Conservation (phyloP, 208 protist genomes). For the Trypanosoma avium region DNA sequence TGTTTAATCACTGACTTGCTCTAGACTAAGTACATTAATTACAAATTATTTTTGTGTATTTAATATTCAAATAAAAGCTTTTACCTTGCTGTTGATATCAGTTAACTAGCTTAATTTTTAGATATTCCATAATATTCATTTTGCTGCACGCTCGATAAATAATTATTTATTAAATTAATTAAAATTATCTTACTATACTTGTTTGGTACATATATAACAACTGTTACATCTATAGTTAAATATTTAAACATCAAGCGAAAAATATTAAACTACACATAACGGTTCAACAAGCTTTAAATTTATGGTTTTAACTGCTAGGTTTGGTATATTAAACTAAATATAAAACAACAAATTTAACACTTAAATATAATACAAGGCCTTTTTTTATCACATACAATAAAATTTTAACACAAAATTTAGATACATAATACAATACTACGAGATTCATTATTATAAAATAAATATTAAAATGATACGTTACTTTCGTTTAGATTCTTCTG, state of each 20-base stretch:
- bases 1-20: constrained; percentile 38
- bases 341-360: constrained; percentile 42
- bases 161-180: constrained; percentile 73
- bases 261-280: constrained; percentile 32
- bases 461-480: constrained; percentile 2
- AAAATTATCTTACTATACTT: constrained; percentile 76
- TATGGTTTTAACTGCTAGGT: constrained; percentile 18
- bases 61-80: constrained; percentile 41
- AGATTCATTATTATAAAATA: constrained; percentile 14
- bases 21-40: constrained; percentile 20
- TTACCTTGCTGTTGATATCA: constrained; percentile 20
- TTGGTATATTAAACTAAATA: constrained; percentile 26
- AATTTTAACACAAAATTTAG: constrained; percentile 33
- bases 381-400: constrained; percentile 31
- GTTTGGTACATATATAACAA: constrained; percentile 75
- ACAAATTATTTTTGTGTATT: constrained; percentile 50
- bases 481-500: constrained; percentile 9
- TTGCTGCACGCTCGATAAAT: constrained; percentile 34
- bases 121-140: constrained; percentile 52
- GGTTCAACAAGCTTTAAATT: constrained; percentile 30
- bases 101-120: constrained; percentile 45
- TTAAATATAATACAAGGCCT: constrained; percentile 35
- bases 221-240: constrained; percentile 67
- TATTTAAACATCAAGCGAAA: constrained; percentile 69
- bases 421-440: constrained; percentile 10